Percentiles rank a stretch among this genome's conserved stretches.
These are phyloP conservation scores for Nemania diffusa DNA, from an alignment of 2,329 filamentous ascomycete genomes.

Conservation along the genomic window DNA sequence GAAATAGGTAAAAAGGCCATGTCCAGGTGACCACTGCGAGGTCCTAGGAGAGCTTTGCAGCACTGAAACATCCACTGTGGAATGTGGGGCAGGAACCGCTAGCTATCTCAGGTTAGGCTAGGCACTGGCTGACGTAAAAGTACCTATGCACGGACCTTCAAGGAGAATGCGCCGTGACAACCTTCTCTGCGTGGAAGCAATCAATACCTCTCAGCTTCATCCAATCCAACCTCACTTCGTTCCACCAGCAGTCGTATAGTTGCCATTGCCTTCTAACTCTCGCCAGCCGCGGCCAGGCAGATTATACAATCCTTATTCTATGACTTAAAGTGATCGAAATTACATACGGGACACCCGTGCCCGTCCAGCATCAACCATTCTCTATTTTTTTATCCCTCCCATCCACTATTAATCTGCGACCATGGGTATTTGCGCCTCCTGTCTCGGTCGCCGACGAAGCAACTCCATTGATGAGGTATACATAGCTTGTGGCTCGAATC, in stretches of 20 bases:
- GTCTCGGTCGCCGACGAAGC: conserved; percentile 63
- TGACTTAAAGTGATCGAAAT: conserved; percentile 40
- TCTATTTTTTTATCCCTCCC: conserved; percentile 14
- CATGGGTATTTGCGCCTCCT: conserved; percentile 72
- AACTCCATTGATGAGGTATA: conserved; percentile 67
- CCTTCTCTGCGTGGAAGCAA: neutral
- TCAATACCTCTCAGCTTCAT: conserved; percentile 30
- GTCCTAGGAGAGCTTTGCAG: neutral
- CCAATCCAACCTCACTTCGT: conserved; percentile 35
- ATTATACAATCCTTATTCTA: conserved; percentile 52
- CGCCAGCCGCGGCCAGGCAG: conserved; percentile 47
- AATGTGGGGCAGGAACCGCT: neutral
- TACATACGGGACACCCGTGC: conserved; percentile 41
- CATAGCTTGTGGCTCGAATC: conserved; percentile 1
- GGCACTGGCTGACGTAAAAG: neutral
- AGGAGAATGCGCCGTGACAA: neutral
- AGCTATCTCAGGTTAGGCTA: neutral
- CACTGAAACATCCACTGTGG: neutral
- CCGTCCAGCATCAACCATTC: conserved; percentile 31
- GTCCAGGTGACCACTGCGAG: neutral
- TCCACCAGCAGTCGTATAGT: conserved; percentile 32
- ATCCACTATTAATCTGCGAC: conserved; percentile 19
- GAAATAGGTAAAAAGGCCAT: neutral
- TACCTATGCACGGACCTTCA: conserved; percentile 4
- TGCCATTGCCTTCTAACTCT: conserved; percentile 47